Percentiles rank a stretch among this genome's conserved stretches.
These are phyloP conservation scores for Diaporthe sp. DNA, from an alignment of 2,329 filamentous ascomycete genomes.

Conservation along the genomic window DNA sequence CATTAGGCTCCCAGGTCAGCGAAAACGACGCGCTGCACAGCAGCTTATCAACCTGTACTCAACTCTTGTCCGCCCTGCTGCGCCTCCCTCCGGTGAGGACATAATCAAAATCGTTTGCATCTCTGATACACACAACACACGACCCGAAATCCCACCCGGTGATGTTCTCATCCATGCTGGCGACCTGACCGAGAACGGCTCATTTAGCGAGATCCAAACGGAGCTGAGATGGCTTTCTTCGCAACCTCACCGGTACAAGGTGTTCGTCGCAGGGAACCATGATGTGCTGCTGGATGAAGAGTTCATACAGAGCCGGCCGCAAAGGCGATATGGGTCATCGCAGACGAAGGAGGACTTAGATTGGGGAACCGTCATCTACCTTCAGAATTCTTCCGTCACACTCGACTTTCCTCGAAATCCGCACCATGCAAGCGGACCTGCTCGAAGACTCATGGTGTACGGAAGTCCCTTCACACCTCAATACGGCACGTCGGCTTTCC, in stretches of 20 bases:
- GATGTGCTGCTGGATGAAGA: conserved; percentile 42
- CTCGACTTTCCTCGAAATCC: conserved; percentile 37
- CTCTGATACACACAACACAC: conserved; percentile 58
- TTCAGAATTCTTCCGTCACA: conserved; percentile 41
- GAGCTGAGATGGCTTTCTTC: conserved; percentile 52
- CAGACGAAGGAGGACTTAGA: conserved; percentile 42
- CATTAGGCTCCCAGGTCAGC: neutral
- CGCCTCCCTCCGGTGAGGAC: neutral
- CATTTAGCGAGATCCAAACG: conserved; percentile 54
- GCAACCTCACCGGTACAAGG: conserved; percentile 53
- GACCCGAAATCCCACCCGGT: conserved; percentile 52
- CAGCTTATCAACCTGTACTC: neutral
- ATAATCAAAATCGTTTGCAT: conserved; percentile 52
- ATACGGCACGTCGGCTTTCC: conserved; percentile 47
- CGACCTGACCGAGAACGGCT: conserved; percentile 56
- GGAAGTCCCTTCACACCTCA: conserved; percentile 47
- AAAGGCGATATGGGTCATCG: conserved; percentile 43
- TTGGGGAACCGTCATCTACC: conserved; percentile 45
- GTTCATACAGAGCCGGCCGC: conserved; percentile 35
- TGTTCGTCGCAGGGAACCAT: conserved; percentile 51
- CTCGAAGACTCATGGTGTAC: conserved; percentile 42
- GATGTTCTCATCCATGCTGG: conserved; percentile 60
- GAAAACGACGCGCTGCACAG: neutral
- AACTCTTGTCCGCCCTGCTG: neutral
- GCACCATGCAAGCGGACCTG: neutral